Evolutionary conservation across 1,284 basidiomycete genomes (phyloP), one percentile per base, ranked within the genome.

Genomic region (Cutaneotrichosporon spelunceum): DNA sequence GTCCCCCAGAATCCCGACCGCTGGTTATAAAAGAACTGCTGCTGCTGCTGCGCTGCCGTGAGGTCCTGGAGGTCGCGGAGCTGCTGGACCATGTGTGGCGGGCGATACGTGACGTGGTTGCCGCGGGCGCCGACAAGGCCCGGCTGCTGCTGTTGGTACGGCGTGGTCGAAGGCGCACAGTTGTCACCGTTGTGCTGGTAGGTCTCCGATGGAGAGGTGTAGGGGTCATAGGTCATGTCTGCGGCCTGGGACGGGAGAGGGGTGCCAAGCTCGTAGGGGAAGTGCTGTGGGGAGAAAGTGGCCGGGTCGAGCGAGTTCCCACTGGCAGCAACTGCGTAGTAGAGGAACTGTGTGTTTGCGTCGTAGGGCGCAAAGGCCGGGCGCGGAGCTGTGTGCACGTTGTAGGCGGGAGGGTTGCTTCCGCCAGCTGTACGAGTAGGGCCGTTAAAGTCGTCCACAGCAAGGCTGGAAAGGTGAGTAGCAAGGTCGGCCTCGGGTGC

Each of bases 21-120:
- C 30, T 61, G 53, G 39, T 21, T 19, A 23, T 53, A 61, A n/a
- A 42, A 56, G 59, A 49, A 56, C 10, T 34, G 47, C 36, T 54
- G 57, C 50, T 59, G 49, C 49, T 52, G 52, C 52, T 34, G 30
- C 9, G 21, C 34, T 5, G 29, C 30, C 8, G 52, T 23, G n/a
- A 29, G 33, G 39, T 56, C 39, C 54, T 56, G 54, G 30, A 56
- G 33, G 24, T 49, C 47, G 44, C 59, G 56, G 50, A 23, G 62
- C 54, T 49, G 62, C 55, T 61, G 61, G 55, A 53, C 53, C 60
- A 57, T 58, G 34, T 65, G 56, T 3, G 49, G 50, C 10, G 55
- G 59, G 45, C 50, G 61, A 45, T 63, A 60, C 14, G 11, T 19
- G 19, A 19, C 39, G 7, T 42, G 39, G 39, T 42, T 42, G 3